phyloP scores from a whole-genome alignment of 768 basidiomycete species.

The Hydnomerulius pinastri region DNA sequence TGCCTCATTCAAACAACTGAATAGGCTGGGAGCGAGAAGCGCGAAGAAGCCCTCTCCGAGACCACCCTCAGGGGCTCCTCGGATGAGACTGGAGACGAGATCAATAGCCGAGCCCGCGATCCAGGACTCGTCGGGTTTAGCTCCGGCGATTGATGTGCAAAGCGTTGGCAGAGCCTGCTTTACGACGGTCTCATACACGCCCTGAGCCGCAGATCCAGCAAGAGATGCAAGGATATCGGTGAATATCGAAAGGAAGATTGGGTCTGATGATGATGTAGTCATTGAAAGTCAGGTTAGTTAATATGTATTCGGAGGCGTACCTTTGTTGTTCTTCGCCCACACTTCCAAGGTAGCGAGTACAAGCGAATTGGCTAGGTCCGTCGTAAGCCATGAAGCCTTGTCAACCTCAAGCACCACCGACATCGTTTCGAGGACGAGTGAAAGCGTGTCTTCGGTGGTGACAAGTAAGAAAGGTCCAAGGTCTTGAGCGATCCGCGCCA shows the following conservation, averaged over 20 bases:
- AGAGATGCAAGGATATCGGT: slow-evolving; percentile 78
- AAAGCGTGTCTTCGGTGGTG: slow-evolving; percentile 86
- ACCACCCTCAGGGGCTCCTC: slow-evolving; percentile 60
- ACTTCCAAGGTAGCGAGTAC: slow-evolving; percentile 71
- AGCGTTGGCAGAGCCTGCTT: slow-evolving; percentile 74
- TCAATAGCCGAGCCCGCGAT: slow-evolving; percentile 82
- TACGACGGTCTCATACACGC: slow-evolving; percentile 73
- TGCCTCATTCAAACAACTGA: slow-evolving; percentile 62
- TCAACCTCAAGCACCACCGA: slow-evolving; percentile 77
- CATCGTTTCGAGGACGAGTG: slow-evolving; percentile 84
- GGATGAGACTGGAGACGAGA: slow-evolving; percentile 69
- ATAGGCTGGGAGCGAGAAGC: slow-evolving; percentile 71
- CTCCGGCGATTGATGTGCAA: slow-evolving; percentile 59
- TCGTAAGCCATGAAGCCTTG: slow-evolving; percentile 69
- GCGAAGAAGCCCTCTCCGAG: slow-evolving; percentile 84
- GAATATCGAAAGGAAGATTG: slow-evolving; percentile 83
- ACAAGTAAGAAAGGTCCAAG: slow-evolving; percentile 81
- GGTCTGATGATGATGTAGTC: slow-evolving; percentile 54
- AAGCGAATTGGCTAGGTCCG: slow-evolving; percentile 65
- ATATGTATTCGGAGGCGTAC: slow-evolving; percentile 38
- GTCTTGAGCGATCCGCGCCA: slow-evolving; percentile 73
- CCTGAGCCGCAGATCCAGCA: slow-evolving; percentile 56
- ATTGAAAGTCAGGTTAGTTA: background rate
- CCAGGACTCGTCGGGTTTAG: slow-evolving; percentile 68
- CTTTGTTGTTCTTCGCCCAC: slow-evolving; percentile 87